Evolutionary conservation across 2,329 filamentous ascomycete species (phyloP).

Genomic region (Leptographium procerum): DNA sequence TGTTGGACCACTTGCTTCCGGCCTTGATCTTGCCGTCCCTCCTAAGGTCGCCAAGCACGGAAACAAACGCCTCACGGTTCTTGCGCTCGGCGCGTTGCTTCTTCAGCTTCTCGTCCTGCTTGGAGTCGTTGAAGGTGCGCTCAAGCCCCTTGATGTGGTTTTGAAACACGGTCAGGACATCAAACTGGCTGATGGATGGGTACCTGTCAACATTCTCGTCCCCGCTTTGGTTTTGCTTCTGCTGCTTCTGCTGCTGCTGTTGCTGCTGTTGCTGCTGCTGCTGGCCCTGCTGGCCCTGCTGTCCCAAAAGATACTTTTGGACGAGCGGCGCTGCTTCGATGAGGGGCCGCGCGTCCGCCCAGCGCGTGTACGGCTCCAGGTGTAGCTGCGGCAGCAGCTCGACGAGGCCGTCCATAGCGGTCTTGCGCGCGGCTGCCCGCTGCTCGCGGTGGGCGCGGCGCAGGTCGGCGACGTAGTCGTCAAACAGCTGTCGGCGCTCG

Average conservation of each 20-base stretch:
- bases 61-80: conserved; percentile 69
- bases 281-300: too few species aligned
- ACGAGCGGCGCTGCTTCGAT: conserved; percentile 70
- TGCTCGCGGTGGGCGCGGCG: conserved; percentile 70
- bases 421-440: conserved; percentile 60
- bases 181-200: conserved; percentile 63
- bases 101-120: conserved; percentile 74
- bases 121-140: conserved; percentile 78
- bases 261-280: too few species aligned
- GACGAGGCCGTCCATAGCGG: conserved; percentile 74
- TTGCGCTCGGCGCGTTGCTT: conserved; percentile 76
- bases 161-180: conserved; percentile 87
- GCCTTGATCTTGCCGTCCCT: conserved; percentile 74
- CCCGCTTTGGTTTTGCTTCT: neutral
- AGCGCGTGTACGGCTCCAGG: conserved; percentile 86
- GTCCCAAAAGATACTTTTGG: conserved; percentile 42
- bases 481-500: conserved; percentile 81
- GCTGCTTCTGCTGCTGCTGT: too few species aligned
- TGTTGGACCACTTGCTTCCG: conserved; percentile 78
- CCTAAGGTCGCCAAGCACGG: conserved; percentile 63
- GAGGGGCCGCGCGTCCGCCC: conserved; percentile 77
- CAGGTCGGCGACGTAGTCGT: conserved; percentile 81
- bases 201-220: conserved; percentile 30
- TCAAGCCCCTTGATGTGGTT: conserved; percentile 90
- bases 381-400: conserved; percentile 68